Evolutionary conservation across 441 rosid species (phyloP), one percentile per base, ranked within the genome.

Genomic region (Corymbia citriodora): DNA sequence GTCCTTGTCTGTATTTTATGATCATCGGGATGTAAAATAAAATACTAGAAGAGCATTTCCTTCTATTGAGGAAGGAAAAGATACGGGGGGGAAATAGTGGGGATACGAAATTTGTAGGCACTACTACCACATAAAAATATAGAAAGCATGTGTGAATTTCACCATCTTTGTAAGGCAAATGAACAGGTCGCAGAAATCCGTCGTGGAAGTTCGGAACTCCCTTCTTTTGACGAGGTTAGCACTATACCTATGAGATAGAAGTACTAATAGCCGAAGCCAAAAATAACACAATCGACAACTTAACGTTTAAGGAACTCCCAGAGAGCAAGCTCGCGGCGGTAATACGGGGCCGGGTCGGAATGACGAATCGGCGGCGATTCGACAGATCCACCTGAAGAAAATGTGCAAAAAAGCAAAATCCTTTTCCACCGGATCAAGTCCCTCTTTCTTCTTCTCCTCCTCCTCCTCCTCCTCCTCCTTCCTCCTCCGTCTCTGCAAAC

Each of bases 1-100:
- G 1, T 59, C 11, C 15, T 59, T 7, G 8, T 25, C 14, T 3
- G 7, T n/a, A 59, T 59, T 0, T 2, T 4, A 7, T 59, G 7
- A 4, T 25, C 14, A 59, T 1, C 0, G 3, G 45, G 45, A 40
- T 40, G 45, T 4, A 40, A 40, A 40, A 40, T 40, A 40, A 40
- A 40, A 40, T 40, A 4, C 14, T 25, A 59, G 1, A 25, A 5
- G 65, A 36, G 29, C 63, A 59, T 23, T 25, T 23, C 7, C 25
- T 59, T 29, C 29, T 23, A 2, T 10, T 4, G 6, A 23, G 63
- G 12, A 57, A 23, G 23, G 10, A 2, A 55, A 2, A 10, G 63
- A 10, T 25, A 23, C 29, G 1, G 21, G 63, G 63, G 63, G 63
- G 21, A 59, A 59, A 59, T 12, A 23, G 6, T 59, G 14, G 25